Conservation (phyloP, 768 basidiomycete genomes). For the Tricholoma flavovirens region DNA sequence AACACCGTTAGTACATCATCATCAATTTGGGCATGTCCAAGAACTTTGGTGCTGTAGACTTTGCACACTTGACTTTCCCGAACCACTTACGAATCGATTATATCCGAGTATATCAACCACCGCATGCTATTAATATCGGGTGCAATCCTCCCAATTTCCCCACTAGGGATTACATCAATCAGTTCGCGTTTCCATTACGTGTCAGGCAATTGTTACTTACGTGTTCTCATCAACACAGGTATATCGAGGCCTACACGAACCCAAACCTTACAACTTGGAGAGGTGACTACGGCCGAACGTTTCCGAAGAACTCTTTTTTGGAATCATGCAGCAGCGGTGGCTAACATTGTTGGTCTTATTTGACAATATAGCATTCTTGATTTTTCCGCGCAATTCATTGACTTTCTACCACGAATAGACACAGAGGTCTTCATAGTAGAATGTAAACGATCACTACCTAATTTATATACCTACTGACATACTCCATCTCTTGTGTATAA, state of each 20-base stretch:
- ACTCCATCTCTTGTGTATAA: neutral
- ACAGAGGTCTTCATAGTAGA: neutral
- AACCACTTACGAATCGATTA: conserved; percentile 36
- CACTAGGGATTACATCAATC: conserved; percentile 60
- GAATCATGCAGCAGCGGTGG: conserved; percentile 17
- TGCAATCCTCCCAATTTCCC: conserved; percentile 61
- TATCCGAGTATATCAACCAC: conserved; percentile 63
- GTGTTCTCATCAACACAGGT: conserved; percentile 18
- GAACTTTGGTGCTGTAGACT: conserved; percentile 70
- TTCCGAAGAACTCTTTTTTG: conserved; percentile 50
- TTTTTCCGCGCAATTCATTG: neutral
- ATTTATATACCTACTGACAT: neutral
- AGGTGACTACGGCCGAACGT: conserved; percentile 39
- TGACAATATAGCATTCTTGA: neutral
- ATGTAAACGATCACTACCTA: neutral
- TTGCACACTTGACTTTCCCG: conserved; percentile 61
- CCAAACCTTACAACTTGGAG: conserved; percentile 45
- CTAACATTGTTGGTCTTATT: neutral
- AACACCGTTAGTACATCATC: conserved; percentile 61
- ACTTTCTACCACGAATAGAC: neutral
- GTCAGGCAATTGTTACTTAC: neutral
- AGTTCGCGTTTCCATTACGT: conserved; percentile 26
- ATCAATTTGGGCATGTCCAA: conserved; percentile 75
- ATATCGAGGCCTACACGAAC: conserved; percentile 65
- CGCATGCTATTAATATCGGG: conserved; percentile 53